phyloP scores from a whole-genome alignment of 352 stramenopile genomes.

The Phytophthora pini region DNA sequence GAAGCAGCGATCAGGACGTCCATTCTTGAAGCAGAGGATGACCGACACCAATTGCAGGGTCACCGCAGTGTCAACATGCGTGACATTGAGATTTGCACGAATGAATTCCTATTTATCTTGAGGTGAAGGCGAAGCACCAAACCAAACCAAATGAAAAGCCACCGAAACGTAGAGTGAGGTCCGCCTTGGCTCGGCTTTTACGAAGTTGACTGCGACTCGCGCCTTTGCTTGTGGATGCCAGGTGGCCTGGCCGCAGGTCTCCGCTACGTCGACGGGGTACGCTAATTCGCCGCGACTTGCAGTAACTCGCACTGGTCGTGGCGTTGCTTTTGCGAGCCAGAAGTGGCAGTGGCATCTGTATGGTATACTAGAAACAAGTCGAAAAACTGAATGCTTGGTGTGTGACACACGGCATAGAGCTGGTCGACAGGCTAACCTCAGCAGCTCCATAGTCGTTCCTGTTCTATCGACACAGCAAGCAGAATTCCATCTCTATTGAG shows the following conservation, averaged over 20 bases:
- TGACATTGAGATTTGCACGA: conserved; percentile 30
- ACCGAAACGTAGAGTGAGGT: conserved; percentile 21
- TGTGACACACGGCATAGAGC: conserved; percentile 32
- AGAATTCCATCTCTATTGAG: conserved; percentile 10
- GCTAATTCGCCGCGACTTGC: conserved; percentile 11
- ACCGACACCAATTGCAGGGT: background rate
- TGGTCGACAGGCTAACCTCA: background rate
- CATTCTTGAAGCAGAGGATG: background rate
- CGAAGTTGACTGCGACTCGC: conserved; percentile 19
- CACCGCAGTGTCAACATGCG: background rate
- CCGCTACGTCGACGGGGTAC: conserved; percentile 14
- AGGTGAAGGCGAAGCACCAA: conserved; percentile 23
- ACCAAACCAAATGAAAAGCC: conserved; percentile 7
- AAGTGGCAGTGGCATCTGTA: background rate
- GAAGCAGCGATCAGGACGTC: background rate
- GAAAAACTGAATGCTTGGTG: conserved; percentile 28
- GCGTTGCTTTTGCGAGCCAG: conserved; percentile 12
- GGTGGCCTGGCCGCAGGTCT: conserved; percentile 14
- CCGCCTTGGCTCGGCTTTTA: conserved; percentile 26
- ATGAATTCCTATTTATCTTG: conserved; percentile 8
- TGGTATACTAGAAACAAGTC: conserved; percentile 7
- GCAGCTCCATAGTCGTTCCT: conserved; percentile 15
- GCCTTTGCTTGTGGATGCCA: conserved; percentile 9
- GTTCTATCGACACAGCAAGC: conserved; percentile 2
- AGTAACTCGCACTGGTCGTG: conserved; percentile 11